Conservation (phyloP, 2,329 filamentous ascomycete species). For the Curvularia sp. region DNA sequence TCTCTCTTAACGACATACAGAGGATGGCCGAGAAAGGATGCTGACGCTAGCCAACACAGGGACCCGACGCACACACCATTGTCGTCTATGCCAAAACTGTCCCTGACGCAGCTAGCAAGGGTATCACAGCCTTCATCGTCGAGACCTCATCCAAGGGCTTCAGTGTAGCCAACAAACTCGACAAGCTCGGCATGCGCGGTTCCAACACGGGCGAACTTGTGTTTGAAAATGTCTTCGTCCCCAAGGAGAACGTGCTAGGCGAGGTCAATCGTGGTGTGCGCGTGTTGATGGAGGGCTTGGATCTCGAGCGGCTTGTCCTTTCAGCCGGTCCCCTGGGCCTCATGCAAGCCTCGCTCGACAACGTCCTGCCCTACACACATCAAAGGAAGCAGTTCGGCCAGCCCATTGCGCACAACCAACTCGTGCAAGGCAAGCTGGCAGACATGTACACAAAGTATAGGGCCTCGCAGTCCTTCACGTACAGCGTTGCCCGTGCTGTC, state of each 20-base stretch:
- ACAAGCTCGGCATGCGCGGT: constrained; percentile 98
- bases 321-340: constrained; percentile 89
- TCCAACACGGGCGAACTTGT: constrained; percentile 95
- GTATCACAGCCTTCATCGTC: constrained; percentile 94
- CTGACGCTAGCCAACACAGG: constrained; percentile 44
- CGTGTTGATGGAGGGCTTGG: constrained; percentile 95
- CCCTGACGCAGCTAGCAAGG: constrained; percentile 80
- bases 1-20: background rate
- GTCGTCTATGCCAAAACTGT: constrained; percentile 97
- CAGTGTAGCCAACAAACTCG: constrained; percentile 85
- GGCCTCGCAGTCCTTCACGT: constrained; percentile 85
- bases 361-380: constrained; percentile 87
- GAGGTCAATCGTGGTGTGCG: constrained; percentile 80
- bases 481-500: constrained; percentile 77
- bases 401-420: constrained; percentile 90
- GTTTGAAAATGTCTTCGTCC: constrained; percentile 91
- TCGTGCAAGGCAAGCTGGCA: constrained; percentile 90
- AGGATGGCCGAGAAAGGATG: background rate
- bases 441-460: constrained; percentile 98
- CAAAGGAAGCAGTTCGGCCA: constrained; percentile 85
- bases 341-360: constrained; percentile 90
- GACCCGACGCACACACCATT: constrained; percentile 89
- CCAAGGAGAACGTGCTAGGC: constrained; percentile 80
- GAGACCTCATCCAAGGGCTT: constrained; percentile 76
- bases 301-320: constrained; percentile 90